phyloP scores from a whole-genome alignment of 352 stramenopile genomes.

The Phytophthora colocasiae region DNA sequence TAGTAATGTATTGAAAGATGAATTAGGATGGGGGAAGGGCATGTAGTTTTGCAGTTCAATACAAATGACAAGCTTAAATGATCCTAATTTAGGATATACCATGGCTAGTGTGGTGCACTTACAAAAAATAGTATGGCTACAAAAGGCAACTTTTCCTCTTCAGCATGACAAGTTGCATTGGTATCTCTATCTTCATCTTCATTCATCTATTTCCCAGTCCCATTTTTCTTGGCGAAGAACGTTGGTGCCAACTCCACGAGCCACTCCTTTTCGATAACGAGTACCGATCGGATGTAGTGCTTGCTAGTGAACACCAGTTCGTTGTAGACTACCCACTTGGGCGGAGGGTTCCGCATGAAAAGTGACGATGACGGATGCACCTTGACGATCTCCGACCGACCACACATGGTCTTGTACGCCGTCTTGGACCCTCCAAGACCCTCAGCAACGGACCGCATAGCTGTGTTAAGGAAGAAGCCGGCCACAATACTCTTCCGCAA shows the following conservation, averaged over 20 bases:
- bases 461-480: constrained; percentile 90
- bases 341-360: constrained; percentile 89
- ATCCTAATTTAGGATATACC: constrained; percentile 2
- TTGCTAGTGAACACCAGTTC: constrained; percentile 93
- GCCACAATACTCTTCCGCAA: constrained; percentile 89
- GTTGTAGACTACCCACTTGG: constrained; percentile 90
- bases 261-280: constrained; percentile 92
- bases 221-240: constrained; percentile 81
- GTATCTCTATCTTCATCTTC: neutral
- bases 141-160: constrained; percentile 1
- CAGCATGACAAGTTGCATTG: constrained; percentile 3
- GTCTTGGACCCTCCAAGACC: constrained; percentile 78
- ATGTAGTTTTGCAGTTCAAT: constrained; percentile 27
- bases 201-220: constrained; percentile 22
- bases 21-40: constrained; percentile 24
- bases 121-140: constrained; percentile 11
- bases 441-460: constrained; percentile 84
- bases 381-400: constrained; percentile 83
- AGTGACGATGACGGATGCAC: constrained; percentile 90
- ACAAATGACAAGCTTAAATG: constrained; percentile 34
- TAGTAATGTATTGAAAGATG: neutral
- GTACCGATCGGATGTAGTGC: constrained; percentile 90
- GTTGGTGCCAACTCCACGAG: constrained; percentile 82
- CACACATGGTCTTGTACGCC: constrained; percentile 88
- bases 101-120: constrained; percentile 8